phyloP scores from a whole-genome alignment of 2,329 filamentous ascomycete genomes.

The Claviceps africana region DNA sequence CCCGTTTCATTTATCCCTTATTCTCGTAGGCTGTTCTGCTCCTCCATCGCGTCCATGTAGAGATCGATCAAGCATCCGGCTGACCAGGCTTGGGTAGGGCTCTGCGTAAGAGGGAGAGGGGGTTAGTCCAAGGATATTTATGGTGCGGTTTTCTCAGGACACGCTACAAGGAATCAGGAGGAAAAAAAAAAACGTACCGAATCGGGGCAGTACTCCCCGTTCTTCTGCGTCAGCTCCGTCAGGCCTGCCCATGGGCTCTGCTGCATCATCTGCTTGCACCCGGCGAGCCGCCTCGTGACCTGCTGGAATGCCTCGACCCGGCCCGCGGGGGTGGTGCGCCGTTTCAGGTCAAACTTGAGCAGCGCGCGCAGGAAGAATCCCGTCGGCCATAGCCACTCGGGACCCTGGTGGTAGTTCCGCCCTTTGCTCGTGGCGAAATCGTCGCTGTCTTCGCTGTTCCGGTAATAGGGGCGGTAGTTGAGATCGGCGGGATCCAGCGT shows the following conservation, averaged over 20 bases:
- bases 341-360: conserved; percentile 73
- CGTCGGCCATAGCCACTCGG: conserved; percentile 95
- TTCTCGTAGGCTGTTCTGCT: conserved; percentile 14
- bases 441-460: conserved; percentile 82
- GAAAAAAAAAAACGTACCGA: conserved; percentile 44
- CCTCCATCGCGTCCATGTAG: conserved; percentile 73
- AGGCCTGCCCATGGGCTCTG: conserved; percentile 79
- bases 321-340: conserved; percentile 46
- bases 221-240: conserved; percentile 84
- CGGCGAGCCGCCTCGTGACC: conserved; percentile 66
- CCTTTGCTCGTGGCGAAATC: conserved; percentile 91
- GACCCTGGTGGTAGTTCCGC: conserved; percentile 94
- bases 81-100: conserved; percentile 93
- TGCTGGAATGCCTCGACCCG: conserved; percentile 87
- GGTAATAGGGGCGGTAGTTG: conserved; percentile 90
- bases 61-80: conserved; percentile 87
- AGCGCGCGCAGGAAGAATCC: conserved; percentile 90
- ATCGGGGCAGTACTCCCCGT: conserved; percentile 70
- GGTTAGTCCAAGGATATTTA: background rate
- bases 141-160: background rate
- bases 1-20: background rate
- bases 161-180: background rate
- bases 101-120: conserved; percentile 31
- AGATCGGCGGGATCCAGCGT: conserved; percentile 84
- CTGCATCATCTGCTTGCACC: conserved; percentile 73